Conservation (phyloP, 225 moss, liverwort and hornwort species). For the Physcomitrellopsis africana region DNA sequence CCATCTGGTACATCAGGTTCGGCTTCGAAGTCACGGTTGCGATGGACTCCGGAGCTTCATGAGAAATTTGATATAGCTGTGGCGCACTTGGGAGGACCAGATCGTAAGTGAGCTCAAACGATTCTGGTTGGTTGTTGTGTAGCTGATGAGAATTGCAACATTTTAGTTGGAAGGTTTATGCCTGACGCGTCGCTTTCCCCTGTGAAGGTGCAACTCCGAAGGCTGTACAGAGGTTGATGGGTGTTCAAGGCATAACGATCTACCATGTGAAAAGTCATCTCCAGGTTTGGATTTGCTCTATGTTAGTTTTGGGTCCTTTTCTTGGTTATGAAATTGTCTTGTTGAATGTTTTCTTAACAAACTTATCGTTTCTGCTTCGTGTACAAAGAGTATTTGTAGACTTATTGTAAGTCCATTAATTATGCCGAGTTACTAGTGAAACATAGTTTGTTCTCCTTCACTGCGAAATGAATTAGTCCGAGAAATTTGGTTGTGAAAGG, state of each 20-base stretch:
- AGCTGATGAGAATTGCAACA: background rate
- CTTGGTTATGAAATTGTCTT: background rate
- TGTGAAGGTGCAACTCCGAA: constrained; percentile 93
- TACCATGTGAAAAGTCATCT: constrained; percentile 82
- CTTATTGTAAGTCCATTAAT: background rate
- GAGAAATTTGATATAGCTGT: constrained; percentile 88
- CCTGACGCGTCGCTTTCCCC: constrained; percentile 18
- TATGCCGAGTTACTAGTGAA: background rate
- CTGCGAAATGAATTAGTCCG: background rate
- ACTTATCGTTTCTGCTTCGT: background rate
- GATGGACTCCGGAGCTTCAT: constrained; percentile 96
- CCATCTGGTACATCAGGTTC: constrained; percentile 34
- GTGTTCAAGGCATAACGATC: constrained; percentile 73
- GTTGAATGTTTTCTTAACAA: background rate
- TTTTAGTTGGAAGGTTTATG: background rate
- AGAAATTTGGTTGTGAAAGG: constrained; percentile 8
- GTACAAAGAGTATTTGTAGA: background rate
- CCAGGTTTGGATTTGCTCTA: constrained; percentile 54
- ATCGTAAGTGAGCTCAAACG: constrained; percentile 61
- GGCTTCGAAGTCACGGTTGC: constrained; percentile 75
- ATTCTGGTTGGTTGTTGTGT: background rate
- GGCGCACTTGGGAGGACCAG: constrained; percentile 85
- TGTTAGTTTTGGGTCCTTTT: background rate
- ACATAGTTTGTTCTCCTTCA: background rate
- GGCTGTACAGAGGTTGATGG: constrained; percentile 86